Evolutionary conservation across 2,329 filamentous ascomycete species (phyloP).

Genomic region (Blumeria graminis): DNA sequence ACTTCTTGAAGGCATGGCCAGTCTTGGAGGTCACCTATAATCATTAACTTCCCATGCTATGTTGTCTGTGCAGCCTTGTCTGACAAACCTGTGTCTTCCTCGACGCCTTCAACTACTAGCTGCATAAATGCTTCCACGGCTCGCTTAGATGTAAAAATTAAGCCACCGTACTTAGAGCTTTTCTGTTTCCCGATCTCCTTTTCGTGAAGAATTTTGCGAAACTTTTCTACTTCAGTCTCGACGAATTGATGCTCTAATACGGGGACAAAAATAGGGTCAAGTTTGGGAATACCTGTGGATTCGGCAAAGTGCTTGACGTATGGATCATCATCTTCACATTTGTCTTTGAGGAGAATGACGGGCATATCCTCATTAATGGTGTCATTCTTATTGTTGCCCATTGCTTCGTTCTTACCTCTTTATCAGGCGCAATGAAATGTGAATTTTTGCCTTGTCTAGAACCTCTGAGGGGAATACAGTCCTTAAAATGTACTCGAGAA

Average conservation of each 20-base stretch:
- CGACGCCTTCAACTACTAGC: conserved; percentile 21
- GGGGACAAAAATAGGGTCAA: conserved; percentile 47
- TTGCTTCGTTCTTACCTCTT: background rate
- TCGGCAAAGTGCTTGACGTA: conserved; percentile 44
- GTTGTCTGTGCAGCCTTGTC: background rate
- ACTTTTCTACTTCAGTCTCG: conserved; percentile 27
- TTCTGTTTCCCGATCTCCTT: conserved; percentile 18
- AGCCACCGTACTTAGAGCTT: conserved; percentile 36
- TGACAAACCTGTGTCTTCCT: conserved; percentile 18
- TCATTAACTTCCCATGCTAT: conserved; percentile 1
- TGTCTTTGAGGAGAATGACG: conserved; percentile 55
- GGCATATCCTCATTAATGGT: conserved; percentile 18
- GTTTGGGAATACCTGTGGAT: conserved; percentile 20
- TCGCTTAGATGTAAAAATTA: conserved; percentile 66
- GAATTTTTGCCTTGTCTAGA: too few relatives aligned
- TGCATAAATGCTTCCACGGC: conserved; percentile 56
- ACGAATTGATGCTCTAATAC: conserved; percentile 50
- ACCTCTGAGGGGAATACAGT: too few relatives aligned
- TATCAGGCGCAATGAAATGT: too few relatives aligned
- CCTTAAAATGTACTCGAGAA: too few relatives aligned
- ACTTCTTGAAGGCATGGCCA: conserved; percentile 33
- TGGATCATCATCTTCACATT: conserved; percentile 42
- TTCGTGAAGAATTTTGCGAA: conserved; percentile 25
- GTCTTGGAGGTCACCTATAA: conserved; percentile 4
- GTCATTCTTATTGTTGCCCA: background rate